Evolutionary conservation across 257 asterid species (phyloP).

Genomic region (Solanum piurae): DNA sequence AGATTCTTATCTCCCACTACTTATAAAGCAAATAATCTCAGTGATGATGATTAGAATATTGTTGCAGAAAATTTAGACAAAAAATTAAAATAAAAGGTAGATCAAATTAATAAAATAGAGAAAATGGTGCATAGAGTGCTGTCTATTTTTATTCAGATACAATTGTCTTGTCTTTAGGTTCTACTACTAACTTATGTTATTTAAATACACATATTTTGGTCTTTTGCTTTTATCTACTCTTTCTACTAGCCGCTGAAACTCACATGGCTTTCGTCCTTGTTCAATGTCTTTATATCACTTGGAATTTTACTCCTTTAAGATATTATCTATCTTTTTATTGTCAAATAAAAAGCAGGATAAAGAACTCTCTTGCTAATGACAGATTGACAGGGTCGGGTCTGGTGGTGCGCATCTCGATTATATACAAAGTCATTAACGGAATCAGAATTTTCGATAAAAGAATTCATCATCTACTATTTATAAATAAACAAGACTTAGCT

Average conservation of each 20-base stretch:
- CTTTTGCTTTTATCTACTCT: not conserved
- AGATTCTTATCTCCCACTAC: conserved; percentile 20
- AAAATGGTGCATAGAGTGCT: not conserved
- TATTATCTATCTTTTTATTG: not conserved
- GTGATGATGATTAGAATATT: conserved; percentile 6
- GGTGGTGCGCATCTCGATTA: not conserved
- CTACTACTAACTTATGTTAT: not conserved
- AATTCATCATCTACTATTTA: not conserved
- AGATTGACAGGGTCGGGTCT: not conserved
- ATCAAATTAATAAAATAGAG: conserved; percentile 1
- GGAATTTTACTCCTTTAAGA: not conserved
- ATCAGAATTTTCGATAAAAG: not conserved
- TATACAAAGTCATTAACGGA: not conserved
- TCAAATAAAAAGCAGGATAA: not conserved
- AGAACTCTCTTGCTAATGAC: not conserved
- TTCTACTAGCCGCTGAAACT: conserved; percentile 7
- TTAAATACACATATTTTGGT: conserved; percentile 17
- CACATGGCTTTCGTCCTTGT: conserved; percentile 17
- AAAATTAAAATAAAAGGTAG: not conserved
- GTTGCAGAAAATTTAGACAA: not conserved
- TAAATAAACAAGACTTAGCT: too few relatives aligned
- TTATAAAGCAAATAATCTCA: conserved; percentile 22
- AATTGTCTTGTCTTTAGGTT: conserved; percentile 3
- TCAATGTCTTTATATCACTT: conserved; percentile 17
- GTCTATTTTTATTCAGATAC: not conserved